These are phyloP conservation scores for Phoma sp. DNA, from an alignment of 2,329 filamentous ascomycete genomes.

Conservation along the genomic window DNA sequence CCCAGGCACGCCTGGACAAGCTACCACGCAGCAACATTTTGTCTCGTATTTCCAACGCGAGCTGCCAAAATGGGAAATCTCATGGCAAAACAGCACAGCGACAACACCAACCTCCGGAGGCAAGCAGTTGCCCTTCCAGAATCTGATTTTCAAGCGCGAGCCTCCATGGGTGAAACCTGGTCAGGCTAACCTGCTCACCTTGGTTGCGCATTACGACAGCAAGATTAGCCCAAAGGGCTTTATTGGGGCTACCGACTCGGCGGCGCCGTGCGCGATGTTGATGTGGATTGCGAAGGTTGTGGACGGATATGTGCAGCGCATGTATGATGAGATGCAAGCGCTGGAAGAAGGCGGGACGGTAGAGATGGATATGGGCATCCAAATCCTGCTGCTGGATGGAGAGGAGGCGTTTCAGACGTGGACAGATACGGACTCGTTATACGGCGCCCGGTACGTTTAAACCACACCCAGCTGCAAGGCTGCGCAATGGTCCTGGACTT, in stretches of 20 bases:
- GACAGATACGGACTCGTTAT: constrained; percentile 82
- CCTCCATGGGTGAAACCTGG: constrained; percentile 79
- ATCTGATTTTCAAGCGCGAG: constrained; percentile 85
- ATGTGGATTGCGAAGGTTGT: constrained; percentile 84
- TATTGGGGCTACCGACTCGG: constrained; percentile 91
- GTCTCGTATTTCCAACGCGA: constrained; percentile 76
- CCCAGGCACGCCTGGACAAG: constrained; percentile 79
- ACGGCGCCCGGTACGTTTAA: constrained; percentile 73
- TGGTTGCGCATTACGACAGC: constrained; percentile 94
- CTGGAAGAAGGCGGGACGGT: constrained; percentile 59
- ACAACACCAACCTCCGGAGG: constrained; percentile 78
- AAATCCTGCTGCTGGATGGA: constrained; percentile 88
- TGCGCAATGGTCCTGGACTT: too few species aligned
- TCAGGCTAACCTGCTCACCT: constrained; percentile 78
- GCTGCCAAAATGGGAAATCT: constrained; percentile 79
- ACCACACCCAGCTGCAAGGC: background rate
- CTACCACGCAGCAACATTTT: constrained; percentile 78
- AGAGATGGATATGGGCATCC: constrained; percentile 80
- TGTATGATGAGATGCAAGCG: constrained; percentile 76
- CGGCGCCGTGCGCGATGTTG: constrained; percentile 91
- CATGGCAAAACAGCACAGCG: constrained; percentile 88
- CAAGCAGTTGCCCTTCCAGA: constrained; percentile 78
- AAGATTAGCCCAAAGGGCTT: constrained; percentile 82
- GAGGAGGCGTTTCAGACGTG: constrained; percentile 89
- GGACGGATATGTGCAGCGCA: constrained; percentile 77